A percentile compares a stretch with the other conserved stretches of the same genome.
Conservation (phyloP, 163 green algal species). For the Chloromonas sp. region DNA sequence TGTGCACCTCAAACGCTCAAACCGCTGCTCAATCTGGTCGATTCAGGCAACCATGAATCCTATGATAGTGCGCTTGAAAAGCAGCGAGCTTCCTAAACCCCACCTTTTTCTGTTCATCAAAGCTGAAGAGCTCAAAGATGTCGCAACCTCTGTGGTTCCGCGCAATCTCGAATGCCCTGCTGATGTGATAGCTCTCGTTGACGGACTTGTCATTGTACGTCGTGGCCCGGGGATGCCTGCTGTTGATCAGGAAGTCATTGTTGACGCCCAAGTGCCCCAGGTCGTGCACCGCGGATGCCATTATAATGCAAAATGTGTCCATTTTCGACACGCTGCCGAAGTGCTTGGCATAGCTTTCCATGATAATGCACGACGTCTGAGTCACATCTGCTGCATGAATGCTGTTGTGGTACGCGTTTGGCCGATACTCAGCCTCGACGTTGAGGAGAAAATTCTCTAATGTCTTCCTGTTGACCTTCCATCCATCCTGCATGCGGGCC, state of each 20-base stretch:
- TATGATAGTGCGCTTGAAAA: too few relatives aligned
- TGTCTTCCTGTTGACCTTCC: conserved; percentile 45
- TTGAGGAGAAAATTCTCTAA: conserved; percentile 42
- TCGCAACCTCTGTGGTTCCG: conserved; percentile 47
- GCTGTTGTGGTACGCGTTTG: conserved; percentile 85
- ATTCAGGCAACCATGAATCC: too few relatives aligned
- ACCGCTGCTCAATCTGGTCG: too few relatives aligned
- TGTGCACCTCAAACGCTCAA: too few relatives aligned
- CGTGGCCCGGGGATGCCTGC: conserved; percentile 46
- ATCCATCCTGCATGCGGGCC: conserved; percentile 38
- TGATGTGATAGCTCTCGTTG: conserved; percentile 82
- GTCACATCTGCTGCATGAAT: conserved; percentile 83
- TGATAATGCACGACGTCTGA: conserved; percentile 61
- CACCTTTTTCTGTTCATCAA: conserved; percentile 41
- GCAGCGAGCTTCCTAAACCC: too few relatives aligned
- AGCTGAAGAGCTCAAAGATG: conserved; percentile 53
- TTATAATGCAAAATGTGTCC: conserved; percentile 74
- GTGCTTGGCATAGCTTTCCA: conserved; percentile 45
- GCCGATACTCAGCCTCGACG: conserved; percentile 58
- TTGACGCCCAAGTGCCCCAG: conserved; percentile 80
- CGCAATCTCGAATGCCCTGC: conserved; percentile 65
- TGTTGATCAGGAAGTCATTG: conserved; percentile 84
- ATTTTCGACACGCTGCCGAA: conserved; percentile 57
- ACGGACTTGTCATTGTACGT: conserved; percentile 77
- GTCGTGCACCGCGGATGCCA: conserved; percentile 78